Evolutionary conservation across 2,329 filamentous ascomycete genomes (phyloP), one percentile per base, ranked within the genome.

Genomic region (Trichophaea hybrida): DNA sequence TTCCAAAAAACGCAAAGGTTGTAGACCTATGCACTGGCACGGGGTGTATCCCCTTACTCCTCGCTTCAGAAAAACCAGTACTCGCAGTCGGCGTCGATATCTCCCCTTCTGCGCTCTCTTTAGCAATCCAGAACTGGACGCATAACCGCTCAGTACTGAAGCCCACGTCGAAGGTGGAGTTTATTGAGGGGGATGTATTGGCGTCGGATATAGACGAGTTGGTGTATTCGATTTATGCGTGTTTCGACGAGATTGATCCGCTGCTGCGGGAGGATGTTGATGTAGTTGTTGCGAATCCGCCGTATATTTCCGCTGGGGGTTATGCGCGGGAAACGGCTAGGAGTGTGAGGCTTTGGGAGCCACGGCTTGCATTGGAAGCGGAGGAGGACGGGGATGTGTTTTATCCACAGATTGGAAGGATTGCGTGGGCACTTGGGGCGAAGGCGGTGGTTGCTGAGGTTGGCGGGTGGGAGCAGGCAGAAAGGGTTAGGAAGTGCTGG

Each of bases 1-100:
- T 81, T 65, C 63, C 6, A 63, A 60, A 12, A 33, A 55, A 32
- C 52, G 57, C 44, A 63, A 66, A 77, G 10, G 75, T 97, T 44
- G 72, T 96, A 6, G 93, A 98, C 71, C 76, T 96, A 34, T 97
- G 93, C 72, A 90, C 88, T 0, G 93, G 93, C 7, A 88, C 86
- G 4, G 93, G 93, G 4, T 96, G 91, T 73, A 94, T 97, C 64
- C 80, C 88, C 0, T 78, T 97, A 6, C 78, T 88, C 2, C 76
- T 95, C 5, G 66, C 70, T 7, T 49, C 52, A 7, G 32, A 32
- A 50, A 66, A 70, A 1, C 53, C 65, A 0, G 66, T 87, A 6
- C 71, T 74, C 3, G 73, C 87, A n/a, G 68, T 77, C 0, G 91
- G 87, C 3, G 71, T 94, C 15, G 91, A 97, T 69, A 76, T 94